Percentiles rank a stretch among this genome's conserved stretches.
phyloP scores from a whole-genome alignment of 1,284 basidiomycete species.

The Malassezia sympodialis region DNA sequence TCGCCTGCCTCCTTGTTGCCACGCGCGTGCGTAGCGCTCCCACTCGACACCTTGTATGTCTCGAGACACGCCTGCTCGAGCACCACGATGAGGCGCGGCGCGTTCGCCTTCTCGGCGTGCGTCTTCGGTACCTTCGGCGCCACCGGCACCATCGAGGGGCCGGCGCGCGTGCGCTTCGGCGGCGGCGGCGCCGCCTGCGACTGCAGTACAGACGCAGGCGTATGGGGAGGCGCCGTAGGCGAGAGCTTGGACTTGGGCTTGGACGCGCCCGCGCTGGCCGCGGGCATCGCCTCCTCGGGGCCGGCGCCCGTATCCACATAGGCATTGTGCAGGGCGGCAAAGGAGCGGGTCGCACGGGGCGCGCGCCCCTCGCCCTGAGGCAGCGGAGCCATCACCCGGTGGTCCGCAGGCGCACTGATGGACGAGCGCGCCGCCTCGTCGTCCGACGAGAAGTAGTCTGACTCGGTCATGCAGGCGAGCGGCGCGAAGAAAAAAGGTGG shows the following conservation, averaged over 20 bases:
- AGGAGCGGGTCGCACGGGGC: slow-evolving; percentile 9
- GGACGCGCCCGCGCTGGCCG: not conserved
- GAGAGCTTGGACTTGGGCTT: slow-evolving; percentile 10
- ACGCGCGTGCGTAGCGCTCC: slow-evolving; percentile 47
- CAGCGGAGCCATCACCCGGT: slow-evolving; percentile 13
- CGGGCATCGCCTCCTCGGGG: slow-evolving; percentile 10
- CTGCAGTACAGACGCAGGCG: slow-evolving; percentile 8
- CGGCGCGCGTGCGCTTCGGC: slow-evolving; percentile 35
- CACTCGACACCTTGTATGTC: slow-evolving; percentile 72
- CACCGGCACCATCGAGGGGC: slow-evolving; percentile 38
- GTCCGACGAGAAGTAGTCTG: slow-evolving; percentile 17
- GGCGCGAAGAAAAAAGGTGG: not conserved
- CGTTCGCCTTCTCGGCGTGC: slow-evolving; percentile 30
- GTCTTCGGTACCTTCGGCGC: slow-evolving; percentile 45
- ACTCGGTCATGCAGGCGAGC: slow-evolving; percentile 7
- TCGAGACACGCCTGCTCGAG: slow-evolving; percentile 89
- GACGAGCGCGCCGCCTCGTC: slow-evolving; percentile 13
- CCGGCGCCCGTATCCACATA: slow-evolving; percentile 1
- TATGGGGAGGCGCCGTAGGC: slow-evolving; percentile 11
- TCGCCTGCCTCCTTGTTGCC: slow-evolving; percentile 52
- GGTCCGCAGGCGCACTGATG: slow-evolving; percentile 16
- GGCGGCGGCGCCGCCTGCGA: slow-evolving; percentile 2
- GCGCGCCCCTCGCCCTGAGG: slow-evolving; percentile 3
- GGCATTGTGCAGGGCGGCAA: slow-evolving; percentile 9
- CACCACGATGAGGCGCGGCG: slow-evolving; percentile 63